phyloP scores from a whole-genome alignment of 1,139 yeast species.

The Keqinozyma sinolaborantium region DNA sequence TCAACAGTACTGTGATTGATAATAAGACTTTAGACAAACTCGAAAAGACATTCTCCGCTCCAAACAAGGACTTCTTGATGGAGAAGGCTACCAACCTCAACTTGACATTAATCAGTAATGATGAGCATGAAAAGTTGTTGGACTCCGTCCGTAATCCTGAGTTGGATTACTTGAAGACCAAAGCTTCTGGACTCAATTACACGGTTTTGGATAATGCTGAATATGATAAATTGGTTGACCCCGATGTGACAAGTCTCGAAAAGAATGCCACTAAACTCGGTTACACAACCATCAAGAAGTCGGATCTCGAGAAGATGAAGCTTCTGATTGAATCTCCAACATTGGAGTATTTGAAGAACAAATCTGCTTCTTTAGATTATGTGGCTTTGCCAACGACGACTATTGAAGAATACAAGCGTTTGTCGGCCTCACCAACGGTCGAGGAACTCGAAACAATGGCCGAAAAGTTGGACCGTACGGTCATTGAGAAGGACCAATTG shows the following conservation, averaged over 20 bases:
- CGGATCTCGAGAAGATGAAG: conserved; percentile 15
- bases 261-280: conserved; percentile 7
- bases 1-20: conserved; percentile 6
- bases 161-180: conserved; percentile 16
- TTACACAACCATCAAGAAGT: conserved; percentile 12
- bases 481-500: conserved; percentile 12
- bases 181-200: conserved; percentile 14
- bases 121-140: conserved; percentile 3
- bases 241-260: conserved; percentile 8
- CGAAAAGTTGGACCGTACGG: conserved; percentile 10
- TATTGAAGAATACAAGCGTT: conserved; percentile 3
- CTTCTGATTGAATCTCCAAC: conserved; percentile 14
- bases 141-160: conserved; percentile 7
- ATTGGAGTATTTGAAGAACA: conserved; percentile 15
- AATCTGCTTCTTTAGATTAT: conserved; percentile 11
- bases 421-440: conserved; percentile 10
- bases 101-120: conserved; percentile 4
- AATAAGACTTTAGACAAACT: conserved; percentile 6
- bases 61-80: conserved; percentile 19
- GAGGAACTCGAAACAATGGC: conserved; percentile 11
- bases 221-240: conserved; percentile 11
- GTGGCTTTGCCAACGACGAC: conserved; percentile 6
- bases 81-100: conserved; percentile 17
- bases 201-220: conserved; percentile 17
- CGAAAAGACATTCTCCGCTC: conserved; percentile 14